Evolutionary conservation across 1,139 yeast species (phyloP).

Genomic region (Candida pseudocylindracea): DNA sequence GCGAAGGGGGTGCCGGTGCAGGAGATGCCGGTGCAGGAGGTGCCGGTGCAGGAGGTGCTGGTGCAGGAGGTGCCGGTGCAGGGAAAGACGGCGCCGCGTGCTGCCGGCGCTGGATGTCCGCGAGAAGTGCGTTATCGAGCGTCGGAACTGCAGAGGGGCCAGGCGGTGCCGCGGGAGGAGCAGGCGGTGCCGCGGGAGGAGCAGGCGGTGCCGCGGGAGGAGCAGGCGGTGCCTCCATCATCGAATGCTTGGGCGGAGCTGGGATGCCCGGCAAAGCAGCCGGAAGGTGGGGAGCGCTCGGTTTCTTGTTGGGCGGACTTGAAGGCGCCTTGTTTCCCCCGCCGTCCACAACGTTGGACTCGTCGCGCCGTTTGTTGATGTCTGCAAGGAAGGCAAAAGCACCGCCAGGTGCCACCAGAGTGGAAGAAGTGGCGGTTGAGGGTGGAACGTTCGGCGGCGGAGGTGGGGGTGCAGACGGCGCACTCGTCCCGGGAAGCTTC

Average conservation of each 20-base stretch:
- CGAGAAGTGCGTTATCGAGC: no score
- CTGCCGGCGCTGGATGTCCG: slow-evolving; percentile 1
- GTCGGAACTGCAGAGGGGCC: no score
- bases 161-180: slow-evolving; percentile 2
- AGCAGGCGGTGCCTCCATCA: slow-evolving; percentile 2
- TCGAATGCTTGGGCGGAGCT: slow-evolving; percentile 17
- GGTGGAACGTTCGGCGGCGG: no score
- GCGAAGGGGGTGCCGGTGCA: slow-evolving; percentile 2
- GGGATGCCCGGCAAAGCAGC: slow-evolving; percentile 12
- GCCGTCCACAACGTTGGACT: slow-evolving; percentile 36
- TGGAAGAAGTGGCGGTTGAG: no score
- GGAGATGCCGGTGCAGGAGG: slow-evolving; percentile 3
- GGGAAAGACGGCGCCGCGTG: slow-evolving; percentile 5
- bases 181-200: slow-evolving; percentile 2
- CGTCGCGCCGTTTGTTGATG: slow-evolving; percentile 30
- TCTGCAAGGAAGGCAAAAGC: slow-evolving; percentile 29
- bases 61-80: slow-evolving; percentile 2
- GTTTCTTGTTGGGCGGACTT: no score
- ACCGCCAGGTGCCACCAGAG: slow-evolving; percentile 7
- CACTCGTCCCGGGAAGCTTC: slow-evolving; percentile 1
- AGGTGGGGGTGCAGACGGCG: slow-evolving; percentile 8
- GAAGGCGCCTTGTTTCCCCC: not conserved
- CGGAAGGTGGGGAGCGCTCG: slow-evolving; percentile 2
- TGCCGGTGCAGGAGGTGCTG: slow-evolving; percentile 3
- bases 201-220: slow-evolving; percentile 3